Conservation (phyloP, 2,329 filamentous ascomycete species). For the Monilinia vaccinii-corymbosi region DNA sequence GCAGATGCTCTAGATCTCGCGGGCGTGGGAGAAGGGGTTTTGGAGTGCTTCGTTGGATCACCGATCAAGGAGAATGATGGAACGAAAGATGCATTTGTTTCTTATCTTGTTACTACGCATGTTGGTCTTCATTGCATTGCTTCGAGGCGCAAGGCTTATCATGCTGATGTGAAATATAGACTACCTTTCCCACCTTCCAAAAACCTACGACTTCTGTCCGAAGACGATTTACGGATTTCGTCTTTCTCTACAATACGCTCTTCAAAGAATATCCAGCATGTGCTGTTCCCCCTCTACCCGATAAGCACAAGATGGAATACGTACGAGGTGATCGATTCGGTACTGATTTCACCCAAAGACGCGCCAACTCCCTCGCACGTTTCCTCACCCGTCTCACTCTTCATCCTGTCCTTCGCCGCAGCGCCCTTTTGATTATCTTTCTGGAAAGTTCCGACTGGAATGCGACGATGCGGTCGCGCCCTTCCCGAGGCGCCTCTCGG, state of each 20-base stretch:
- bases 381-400: conserved; percentile 81
- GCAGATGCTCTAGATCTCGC: conserved; percentile 42
- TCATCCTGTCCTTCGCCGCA: conserved; percentile 80
- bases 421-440: conserved; percentile 76
- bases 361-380: conserved; percentile 82
- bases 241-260: conserved; percentile 89
- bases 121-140: conserved; percentile 40
- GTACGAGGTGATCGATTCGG: conserved; percentile 94
- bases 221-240: conserved; percentile 93
- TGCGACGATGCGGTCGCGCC: conserved; percentile 77
- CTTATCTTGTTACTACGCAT: conserved; percentile 86
- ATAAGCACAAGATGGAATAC: conserved; percentile 99
- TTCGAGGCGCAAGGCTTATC: background rate
- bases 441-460: conserved; percentile 96
- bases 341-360: conserved; percentile 78
- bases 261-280: conserved; percentile 80
- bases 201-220: conserved; percentile 70
- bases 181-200: conserved; percentile 89
- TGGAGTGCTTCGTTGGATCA: conserved; percentile 75
- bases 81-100: conserved; percentile 93
- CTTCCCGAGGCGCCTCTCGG: conserved; percentile 54
- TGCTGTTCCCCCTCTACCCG: conserved; percentile 87
- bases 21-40: conserved; percentile 59
- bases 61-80: conserved; percentile 94
- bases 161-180: conserved; percentile 43